Conservation (phyloP, 1,139 yeast genomes). For the Protomyces macrosporus region DNA sequence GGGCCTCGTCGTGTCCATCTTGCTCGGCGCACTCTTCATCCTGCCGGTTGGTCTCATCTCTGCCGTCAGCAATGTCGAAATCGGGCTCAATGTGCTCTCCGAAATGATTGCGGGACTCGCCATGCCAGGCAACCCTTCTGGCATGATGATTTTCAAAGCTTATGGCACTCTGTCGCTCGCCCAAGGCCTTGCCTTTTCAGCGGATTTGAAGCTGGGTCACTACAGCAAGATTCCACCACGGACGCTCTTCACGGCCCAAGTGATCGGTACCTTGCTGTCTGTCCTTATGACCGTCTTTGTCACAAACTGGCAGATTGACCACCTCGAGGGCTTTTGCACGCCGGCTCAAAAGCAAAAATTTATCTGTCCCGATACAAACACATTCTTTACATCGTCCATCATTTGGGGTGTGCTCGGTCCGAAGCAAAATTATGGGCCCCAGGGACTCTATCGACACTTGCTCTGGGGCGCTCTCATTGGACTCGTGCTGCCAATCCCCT, state of each 20-base stretch:
- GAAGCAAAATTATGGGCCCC: constrained; percentile 42
- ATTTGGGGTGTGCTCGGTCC: constrained; percentile 60
- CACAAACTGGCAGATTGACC: constrained; percentile 49
- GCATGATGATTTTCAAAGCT: constrained; percentile 51
- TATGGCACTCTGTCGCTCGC: constrained; percentile 57
- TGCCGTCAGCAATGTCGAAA: constrained; percentile 47
- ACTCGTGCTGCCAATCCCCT: constrained; percentile 44
- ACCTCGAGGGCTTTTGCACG: constrained; percentile 38
- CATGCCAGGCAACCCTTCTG: constrained; percentile 57
- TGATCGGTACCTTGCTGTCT: constrained; percentile 36
- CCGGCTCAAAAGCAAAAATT: constrained; percentile 42
- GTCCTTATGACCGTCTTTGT: constrained; percentile 49
- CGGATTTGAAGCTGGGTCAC: constrained; percentile 60
- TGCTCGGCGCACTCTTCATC: constrained; percentile 36
- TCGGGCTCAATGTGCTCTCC: constrained; percentile 59
- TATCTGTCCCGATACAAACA: constrained; percentile 37
- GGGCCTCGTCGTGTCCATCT: constrained; percentile 45
- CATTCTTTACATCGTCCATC: constrained; percentile 48
- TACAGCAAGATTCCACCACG: constrained; percentile 61
- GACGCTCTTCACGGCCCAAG: constrained; percentile 53
- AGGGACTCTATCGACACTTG: constrained; percentile 13
- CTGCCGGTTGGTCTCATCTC: constrained; percentile 30
- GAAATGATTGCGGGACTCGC: constrained; percentile 58
- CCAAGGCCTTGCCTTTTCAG: constrained; percentile 54
- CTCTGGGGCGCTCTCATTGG: constrained; percentile 52